Evolutionary conservation across 1,139 yeast genomes (phyloP), one percentile per base, ranked within the genome.

Genomic region (Pichia sorboxylosa): DNA sequence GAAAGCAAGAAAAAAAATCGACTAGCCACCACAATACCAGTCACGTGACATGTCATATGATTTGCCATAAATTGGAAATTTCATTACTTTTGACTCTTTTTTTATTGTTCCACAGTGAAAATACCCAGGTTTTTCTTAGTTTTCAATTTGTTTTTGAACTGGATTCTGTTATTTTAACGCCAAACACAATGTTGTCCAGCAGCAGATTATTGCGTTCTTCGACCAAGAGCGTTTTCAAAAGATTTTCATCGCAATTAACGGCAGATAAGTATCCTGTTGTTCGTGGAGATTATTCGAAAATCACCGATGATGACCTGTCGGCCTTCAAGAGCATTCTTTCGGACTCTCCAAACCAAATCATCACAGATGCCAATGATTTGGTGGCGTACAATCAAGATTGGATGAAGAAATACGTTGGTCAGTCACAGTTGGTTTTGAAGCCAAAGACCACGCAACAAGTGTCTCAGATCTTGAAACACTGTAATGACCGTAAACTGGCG

Each of bases 341-440:
- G 10, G 61, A 57, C 48, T n/a, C n/a, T n/a, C n/a, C n/a, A n/a
- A 66, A 58, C 31, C 70, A 57, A 40, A 64, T 69, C 38, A 55
- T 61, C 34, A 66, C 70, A 4, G 71, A 69, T 39, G 56, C 57
- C 10, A 78, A 73, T 31, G 94, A 82, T 47, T 61, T 87, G 32
- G 67, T 70, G 23, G 71, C 70, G 40, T 84, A 61, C 63, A 90
- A 90, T 51, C 92, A 82, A 53, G 98, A 90, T 55, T 84, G 94
- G 92, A 90, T 87, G 96, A 69, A 85, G 53, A 90, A 90, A 58
- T 90, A 87, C 58, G 67, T 74, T 39, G 98, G 98, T 14, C 84
- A 82, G 52, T 78, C 95, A 1, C 64, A 70, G 47, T 57, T 90
- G 31, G 87, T 85, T 4, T 64, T 90, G 44, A 84, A 81, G 52